Evolutionary conservation across 225 moss, liverwort and hornwort species (phyloP), one percentile per base, ranked within the genome.

Genomic region (Lunularia cruciata): DNA sequence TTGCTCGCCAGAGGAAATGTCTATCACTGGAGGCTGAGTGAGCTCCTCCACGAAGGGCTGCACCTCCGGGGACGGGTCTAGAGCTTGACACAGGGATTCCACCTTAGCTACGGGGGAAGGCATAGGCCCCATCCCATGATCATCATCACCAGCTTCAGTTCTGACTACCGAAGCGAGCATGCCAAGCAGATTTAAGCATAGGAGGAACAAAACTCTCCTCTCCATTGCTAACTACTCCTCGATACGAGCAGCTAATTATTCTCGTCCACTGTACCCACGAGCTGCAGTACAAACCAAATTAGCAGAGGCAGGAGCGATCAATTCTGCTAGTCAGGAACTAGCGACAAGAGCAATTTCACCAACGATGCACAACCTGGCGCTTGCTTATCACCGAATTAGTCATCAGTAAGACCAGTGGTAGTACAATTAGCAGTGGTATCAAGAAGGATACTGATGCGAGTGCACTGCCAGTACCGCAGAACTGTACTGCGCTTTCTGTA

Each of bases 11-110:
- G 67, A 51, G 20, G 67, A 67, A 11, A 67, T 52, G 67, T 67
- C 67, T 5, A 52, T 67, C 10, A 36, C 52, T 12, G 49, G 36
- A 37, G 67, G 67, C 52, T 67, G 51, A 35, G 67, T 67, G 34
- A 67, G 67, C 48, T 67, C 67, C 23, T 67, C 67, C 19, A 67
- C 52, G 22, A 67, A 67, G 7, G 49, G 67, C 53, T 52, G 26
- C 34, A 67, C 36, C 11, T 22, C 27, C 1, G 67, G 67, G 14
- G 67, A 67, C 28, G 67, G 67, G 23, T 52, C 25, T 36, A 67
- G 42, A 22, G 38, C 53, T 14, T 67, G 67, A 67, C 67, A 52
- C 8, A 67, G 18, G 23, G 45, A 0, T 2, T 49, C 45, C 3
- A 26, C 8, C 25, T 30, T 27, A 28, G 68, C 8, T 13, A 40